A percentile compares a stretch with the other conserved stretches of the same genome.
These are phyloP conservation scores for Didymosphaeria variabile DNA, from an alignment of 2,329 filamentous ascomycete species.

Conservation along the genomic window DNA sequence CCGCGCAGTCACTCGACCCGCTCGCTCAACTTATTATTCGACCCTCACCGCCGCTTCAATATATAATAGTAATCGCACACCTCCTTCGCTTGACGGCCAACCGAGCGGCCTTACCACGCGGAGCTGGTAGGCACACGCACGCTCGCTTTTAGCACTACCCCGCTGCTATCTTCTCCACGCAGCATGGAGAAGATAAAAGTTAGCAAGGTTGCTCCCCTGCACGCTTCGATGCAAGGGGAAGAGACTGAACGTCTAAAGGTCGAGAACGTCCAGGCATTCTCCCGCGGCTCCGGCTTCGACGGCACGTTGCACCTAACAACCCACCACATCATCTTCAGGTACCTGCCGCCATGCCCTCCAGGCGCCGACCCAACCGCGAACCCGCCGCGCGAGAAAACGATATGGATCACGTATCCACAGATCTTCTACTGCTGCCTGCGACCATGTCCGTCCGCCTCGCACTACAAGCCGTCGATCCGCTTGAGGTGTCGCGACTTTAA, in stretches of 20 bases:
- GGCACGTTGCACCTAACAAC: slow-evolving; percentile 70
- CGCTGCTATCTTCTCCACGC: slow-evolving; percentile 10
- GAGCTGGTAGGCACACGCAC: slow-evolving; percentile 7
- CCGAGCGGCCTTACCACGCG: not conserved
- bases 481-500: slow-evolving; percentile 92
- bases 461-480: slow-evolving; percentile 81
- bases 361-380: slow-evolving; percentile 49
- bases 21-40: slow-evolving; percentile 2
- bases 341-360: slow-evolving; percentile 56
- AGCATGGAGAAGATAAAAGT: slow-evolving; percentile 58
- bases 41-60: not conserved
- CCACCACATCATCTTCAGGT: slow-evolving; percentile 72
- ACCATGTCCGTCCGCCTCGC: slow-evolving; percentile 73
- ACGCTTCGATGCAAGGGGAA: not conserved
- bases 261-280: slow-evolving; percentile 68
- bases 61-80: not conserved
- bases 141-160: slow-evolving; percentile 3
- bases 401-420: slow-evolving; percentile 96
- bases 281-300: slow-evolving; percentile 64
- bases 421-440: slow-evolving; percentile 82
- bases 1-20: slow-evolving; percentile 10
- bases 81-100: not conserved
- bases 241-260: slow-evolving; percentile 54
- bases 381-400: slow-evolving; percentile 67
- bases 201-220: slow-evolving; percentile 50